Percentiles rank a stretch among this genome's conserved stretches.
phyloP scores from a whole-genome alignment of 345 rosid genomes.

The Odontarrhena argentea region DNA sequence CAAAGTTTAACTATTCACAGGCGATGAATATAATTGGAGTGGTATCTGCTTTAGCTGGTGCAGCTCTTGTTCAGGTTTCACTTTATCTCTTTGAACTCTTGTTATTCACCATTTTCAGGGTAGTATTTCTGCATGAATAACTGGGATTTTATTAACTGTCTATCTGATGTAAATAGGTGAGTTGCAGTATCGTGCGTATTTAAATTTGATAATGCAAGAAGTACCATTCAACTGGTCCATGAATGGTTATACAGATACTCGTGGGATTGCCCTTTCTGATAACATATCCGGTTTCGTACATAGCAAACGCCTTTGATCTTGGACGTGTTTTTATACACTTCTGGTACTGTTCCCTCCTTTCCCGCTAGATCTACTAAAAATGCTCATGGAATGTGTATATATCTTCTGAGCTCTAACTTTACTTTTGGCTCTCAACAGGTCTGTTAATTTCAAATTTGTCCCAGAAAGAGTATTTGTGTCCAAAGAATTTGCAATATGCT shows the following conservation, averaged over 20 bases:
- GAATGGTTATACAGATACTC: constrained; percentile 74
- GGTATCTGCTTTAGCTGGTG: constrained; percentile 76
- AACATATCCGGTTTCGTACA: constrained; percentile 66
- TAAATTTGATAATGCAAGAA: constrained; percentile 36
- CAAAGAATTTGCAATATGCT: constrained; percentile 77
- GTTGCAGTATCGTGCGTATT: constrained; percentile 50
- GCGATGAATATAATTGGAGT: constrained; percentile 75
- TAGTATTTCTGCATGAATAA: constrained; percentile 16
- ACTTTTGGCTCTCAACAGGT: constrained; percentile 58
- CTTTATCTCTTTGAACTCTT: constrained; percentile 22
- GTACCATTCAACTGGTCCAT: constrained; percentile 33
- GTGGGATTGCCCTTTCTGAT: constrained; percentile 85
- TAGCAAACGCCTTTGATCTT: constrained; percentile 89
- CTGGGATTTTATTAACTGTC: constrained; percentile 35
- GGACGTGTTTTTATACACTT: constrained; percentile 95
- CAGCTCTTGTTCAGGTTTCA: constrained; percentile 88
- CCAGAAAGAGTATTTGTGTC: constrained; percentile 87
- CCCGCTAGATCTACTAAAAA: not conserved
- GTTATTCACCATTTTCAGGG: not conserved
- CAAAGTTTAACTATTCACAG: constrained; percentile 48
- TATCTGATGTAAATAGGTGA: constrained; percentile 55
- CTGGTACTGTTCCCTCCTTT: constrained; percentile 54
- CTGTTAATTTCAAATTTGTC: constrained; percentile 95
- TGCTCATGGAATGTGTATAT: not conserved
- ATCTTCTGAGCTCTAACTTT: constrained; percentile 29